Percentiles rank a stretch among this genome's conserved stretches.
phyloP scores from a whole-genome alignment of 805 yeast species.

The Suhomyces emberorum region DNA sequence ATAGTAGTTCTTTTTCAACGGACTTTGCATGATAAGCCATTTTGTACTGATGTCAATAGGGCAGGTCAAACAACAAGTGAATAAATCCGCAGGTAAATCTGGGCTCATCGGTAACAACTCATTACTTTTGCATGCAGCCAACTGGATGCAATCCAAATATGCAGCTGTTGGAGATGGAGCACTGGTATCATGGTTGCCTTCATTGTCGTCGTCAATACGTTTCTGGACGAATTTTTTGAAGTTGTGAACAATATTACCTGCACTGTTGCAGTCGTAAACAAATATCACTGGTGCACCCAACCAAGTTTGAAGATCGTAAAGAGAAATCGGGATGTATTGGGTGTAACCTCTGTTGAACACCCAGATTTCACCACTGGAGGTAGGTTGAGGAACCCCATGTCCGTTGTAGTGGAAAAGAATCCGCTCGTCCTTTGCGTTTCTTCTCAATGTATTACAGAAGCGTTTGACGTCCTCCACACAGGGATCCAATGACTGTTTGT shows the following conservation, averaged over 20 bases:
- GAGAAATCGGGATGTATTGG: slow-evolving; percentile 92
- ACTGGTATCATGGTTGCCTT: slow-evolving; percentile 46
- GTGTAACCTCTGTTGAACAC: slow-evolving; percentile 96
- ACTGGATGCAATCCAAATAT: slow-evolving; percentile 83
- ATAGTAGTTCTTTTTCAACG: slow-evolving; percentile 52
- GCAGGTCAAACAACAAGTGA: slow-evolving; percentile 91
- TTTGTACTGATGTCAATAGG: slow-evolving; percentile 92
- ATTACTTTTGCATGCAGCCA: slow-evolving; percentile 87
- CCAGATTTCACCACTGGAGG: slow-evolving; percentile 96
- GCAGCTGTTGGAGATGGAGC: slow-evolving; percentile 64
- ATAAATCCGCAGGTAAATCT: slow-evolving; percentile 90
- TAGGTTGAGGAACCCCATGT: slow-evolving; percentile 97
- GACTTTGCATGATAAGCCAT: slow-evolving; percentile 87
- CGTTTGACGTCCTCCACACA: slow-evolving; percentile 93
- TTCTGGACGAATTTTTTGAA: slow-evolving; percentile 88
- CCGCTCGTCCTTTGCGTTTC: slow-evolving; percentile 91
- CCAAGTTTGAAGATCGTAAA: slow-evolving; percentile 96
- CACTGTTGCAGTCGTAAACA: slow-evolving; percentile 91
- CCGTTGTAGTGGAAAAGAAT: slow-evolving; percentile 94
- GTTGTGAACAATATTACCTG: slow-evolving; percentile 88
- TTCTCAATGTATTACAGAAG: slow-evolving; percentile 80
- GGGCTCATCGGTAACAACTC: slow-evolving; percentile 92
- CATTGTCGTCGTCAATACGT: slow-evolving; percentile 81
- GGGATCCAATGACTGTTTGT: slow-evolving; percentile 90
- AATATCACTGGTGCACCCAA: slow-evolving; percentile 95